Base-by-base conservation (phyloP, 257 asterid species). In the Ophiorrhiza pumila region DNA sequence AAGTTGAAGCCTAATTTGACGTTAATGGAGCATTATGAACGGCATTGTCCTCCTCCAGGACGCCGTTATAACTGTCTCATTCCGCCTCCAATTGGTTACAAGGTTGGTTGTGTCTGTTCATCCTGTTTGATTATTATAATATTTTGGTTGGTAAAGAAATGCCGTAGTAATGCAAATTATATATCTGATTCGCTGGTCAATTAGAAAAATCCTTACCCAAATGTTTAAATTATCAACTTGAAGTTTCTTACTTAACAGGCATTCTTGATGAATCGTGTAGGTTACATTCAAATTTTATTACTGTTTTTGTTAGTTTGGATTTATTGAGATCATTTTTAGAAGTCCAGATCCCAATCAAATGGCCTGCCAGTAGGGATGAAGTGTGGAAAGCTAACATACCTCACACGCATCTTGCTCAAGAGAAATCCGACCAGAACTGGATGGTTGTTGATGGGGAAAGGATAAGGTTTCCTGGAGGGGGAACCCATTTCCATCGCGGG, bases 311-410 rank as follows among this genome's bases (percentile, higher is more conserved):
- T 84, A 76, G 86, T 82, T 81, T 87, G 78, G 87, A 86, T 84
- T 85, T 86, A 88, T 79, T 80, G 80, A 78, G 65, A 75, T 58
- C 78, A 73, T 75, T 88, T 86, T 88, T 89, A 88, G 97, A 77
- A 84, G 77, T 82, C 86, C 97, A 94, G 99, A 86, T 91, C 71
- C 93, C 99, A 64, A 80, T 94, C 78, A 85, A 93, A 81, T 94
- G 99, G 97, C 99, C 99, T 2, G 77, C 80, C 35, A 91, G 99
- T 74, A 78, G 99, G 78, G 96, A 91, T 76, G 87, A 91, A 83
- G 97, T 94, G 9, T 94, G 98, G 98, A 91, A 94, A 84, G 93
- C 87, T 34, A 91, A 91, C 82, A 91, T 94, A 80, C 97, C 98
- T 29, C 98, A 94, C 67, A 90, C 95, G 0, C 97, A 94, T 84